Evolutionary conservation across 306 rosid genomes (phyloP).

Genomic region (Cucurbita maxima): DNA sequence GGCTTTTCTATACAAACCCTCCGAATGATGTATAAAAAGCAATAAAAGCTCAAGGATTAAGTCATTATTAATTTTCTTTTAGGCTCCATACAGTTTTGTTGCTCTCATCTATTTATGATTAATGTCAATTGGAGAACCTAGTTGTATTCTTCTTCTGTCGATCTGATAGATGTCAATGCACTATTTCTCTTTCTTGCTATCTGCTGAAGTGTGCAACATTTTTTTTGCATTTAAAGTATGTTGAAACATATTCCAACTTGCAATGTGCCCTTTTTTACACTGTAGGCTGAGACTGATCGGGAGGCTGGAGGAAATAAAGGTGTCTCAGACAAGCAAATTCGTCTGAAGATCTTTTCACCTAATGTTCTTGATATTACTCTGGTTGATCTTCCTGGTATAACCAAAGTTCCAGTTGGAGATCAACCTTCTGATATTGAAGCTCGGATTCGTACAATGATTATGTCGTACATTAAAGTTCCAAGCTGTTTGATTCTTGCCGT

Average conservation of each 20-base stretch:
- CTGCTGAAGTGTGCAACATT: neutral
- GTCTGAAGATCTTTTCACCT: slow-evolving; percentile 90
- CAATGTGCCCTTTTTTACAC: neutral
- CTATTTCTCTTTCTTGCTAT: neutral
- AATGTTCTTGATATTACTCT: slow-evolving; percentile 94
- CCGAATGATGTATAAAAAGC: no score
- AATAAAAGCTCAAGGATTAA: no score
- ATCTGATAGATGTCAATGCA: neutral
- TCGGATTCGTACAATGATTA: slow-evolving; percentile 89
- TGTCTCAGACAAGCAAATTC: slow-evolving; percentile 96
- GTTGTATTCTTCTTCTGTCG: neutral
- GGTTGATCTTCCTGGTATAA: slow-evolving; percentile 95
- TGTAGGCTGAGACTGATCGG: slow-evolving; percentile 87
- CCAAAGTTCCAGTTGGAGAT: slow-evolving; percentile 98
- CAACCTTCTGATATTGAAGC: slow-evolving; percentile 98
- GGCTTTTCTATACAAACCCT: no score
- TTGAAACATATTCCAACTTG: neutral
- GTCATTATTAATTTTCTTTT: neutral
- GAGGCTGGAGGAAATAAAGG: slow-evolving; percentile 98
- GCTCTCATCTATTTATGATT: neutral
- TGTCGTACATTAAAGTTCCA: slow-evolving; percentile 79
- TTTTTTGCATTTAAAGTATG: neutral
- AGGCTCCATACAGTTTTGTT: neutral
- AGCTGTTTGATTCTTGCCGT: slow-evolving; percentile 93
- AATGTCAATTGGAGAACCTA: neutral